phyloP scores from a whole-genome alignment of 345 rosid species.

The Lenwebbia sp. region DNA sequence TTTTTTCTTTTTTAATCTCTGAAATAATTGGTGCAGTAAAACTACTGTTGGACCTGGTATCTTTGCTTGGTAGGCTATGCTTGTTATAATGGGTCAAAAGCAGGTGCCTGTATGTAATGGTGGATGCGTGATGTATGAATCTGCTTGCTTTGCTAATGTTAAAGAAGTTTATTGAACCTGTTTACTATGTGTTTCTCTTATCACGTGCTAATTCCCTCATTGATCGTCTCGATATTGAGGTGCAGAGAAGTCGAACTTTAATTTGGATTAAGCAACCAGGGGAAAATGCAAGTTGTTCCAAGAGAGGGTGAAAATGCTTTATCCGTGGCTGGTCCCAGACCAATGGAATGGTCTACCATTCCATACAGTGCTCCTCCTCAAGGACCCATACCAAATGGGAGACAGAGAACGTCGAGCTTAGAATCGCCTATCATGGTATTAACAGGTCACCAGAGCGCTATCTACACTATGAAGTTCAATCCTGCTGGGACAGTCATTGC shows the following conservation, averaged over 20 bases:
- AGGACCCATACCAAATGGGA: conserved; percentile 48
- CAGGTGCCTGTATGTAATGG: not conserved
- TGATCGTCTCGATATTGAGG: not conserved
- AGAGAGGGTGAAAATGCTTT: conserved; percentile 59
- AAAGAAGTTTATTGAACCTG: not conserved
- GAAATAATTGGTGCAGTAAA: not conserved
- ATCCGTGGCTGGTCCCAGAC: conserved; percentile 57
- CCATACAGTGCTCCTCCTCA: conserved; percentile 32
- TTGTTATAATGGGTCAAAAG: not conserved
- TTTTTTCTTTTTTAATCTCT: not conserved
- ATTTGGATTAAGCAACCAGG: not conserved
- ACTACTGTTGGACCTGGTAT: not conserved
- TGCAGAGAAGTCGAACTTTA: not conserved
- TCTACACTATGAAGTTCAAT: conserved; percentile 88
- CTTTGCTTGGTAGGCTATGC: not conserved
- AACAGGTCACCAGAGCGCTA: conserved; percentile 75
- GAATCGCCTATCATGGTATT: conserved; percentile 93
- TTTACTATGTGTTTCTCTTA: not conserved
- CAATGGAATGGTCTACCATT: conserved; percentile 87
- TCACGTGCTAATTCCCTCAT: not conserved
- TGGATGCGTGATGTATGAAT: not conserved
- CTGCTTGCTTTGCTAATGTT: not conserved
- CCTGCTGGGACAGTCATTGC: conserved; percentile 80
- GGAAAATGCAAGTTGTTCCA: conserved; percentile 35
- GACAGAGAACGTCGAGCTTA: conserved; percentile 67